Base-by-base conservation (phyloP, 108 stramenopile genomes). In the Skeletonema potamos region DNA sequence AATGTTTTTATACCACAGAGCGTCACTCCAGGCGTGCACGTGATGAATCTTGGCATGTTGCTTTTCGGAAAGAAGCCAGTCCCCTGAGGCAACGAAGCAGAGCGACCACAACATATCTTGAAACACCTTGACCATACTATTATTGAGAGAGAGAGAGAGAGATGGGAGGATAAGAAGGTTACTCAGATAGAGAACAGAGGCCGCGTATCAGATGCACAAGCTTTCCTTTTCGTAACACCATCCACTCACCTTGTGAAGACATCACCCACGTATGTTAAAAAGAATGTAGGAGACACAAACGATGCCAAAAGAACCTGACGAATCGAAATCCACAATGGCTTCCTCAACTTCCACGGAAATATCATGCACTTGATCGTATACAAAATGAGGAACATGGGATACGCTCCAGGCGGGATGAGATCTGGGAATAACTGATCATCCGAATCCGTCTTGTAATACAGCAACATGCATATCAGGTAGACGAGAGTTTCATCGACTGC, bases 81-180 rank as follows among this genome's bases (percentile, higher is more conserved):
- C 93, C 24, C 96, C 96, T 13, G 89, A 91, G 4, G 87, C 28
- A 11, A 97, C 75, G 78, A 89, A 98, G 67, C 89, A 89, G 33
- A 78, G 24, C 13, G 94, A 86, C 96, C 96, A 98, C 4, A 88
- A 79, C 27, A 91, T 65, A 71, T 98, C 96, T 76, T 93, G 94
- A 51, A 93, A 92, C 8, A 96, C 93, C 84, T 97, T 97, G 27
- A 96, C 91, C 87, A 96, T 89, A 59, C 87, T 89, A 20, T 51
- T 64, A 84, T 65, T 83, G 60, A 12, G 86, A 82, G 77, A n/a
- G 80, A 72, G n/a, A 64, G 39, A 30, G n/a, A 30, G 60, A 11
- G 6, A 39, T 24, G 18, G 6, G n/a, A n/a, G n/a, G n/a, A n/a
- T n/a, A n/a, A n/a, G n/a, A n/a, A n/a, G n/a, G n/a, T n/a, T n/a